Percentiles rank a stretch among this genome's conserved stretches.
Evolutionary conservation across 495 filamentous ascomycete genomes (phyloP).

Genomic region (Xylaria telfairii): DNA sequence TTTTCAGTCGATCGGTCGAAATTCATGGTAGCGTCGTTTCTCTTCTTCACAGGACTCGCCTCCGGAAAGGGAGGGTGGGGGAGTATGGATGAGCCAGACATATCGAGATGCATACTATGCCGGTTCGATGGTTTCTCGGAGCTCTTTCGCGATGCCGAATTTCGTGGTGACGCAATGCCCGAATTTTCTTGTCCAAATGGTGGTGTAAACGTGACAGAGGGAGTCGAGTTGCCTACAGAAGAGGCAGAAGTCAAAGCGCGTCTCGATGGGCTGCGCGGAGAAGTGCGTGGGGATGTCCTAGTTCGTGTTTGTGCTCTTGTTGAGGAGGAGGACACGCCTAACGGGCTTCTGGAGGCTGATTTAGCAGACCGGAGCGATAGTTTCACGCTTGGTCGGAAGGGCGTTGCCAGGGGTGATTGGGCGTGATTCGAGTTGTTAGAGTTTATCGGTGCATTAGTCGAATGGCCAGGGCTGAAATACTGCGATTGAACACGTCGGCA

Average conservation of each 20-base stretch:
- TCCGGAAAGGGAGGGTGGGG: conserved; percentile 54
- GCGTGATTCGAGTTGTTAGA: conserved; percentile 39
- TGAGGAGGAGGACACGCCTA: conserved; percentile 44
- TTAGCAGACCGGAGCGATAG: conserved; percentile 59
- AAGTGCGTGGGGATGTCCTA: conserved; percentile 51
- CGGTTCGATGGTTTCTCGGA: conserved; percentile 49
- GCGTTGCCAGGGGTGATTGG: conserved; percentile 43
- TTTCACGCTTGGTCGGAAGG: conserved; percentile 53
- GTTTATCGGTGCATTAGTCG: conserved; percentile 27
- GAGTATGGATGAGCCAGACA: conserved; percentile 55
- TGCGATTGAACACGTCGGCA: conserved; percentile 39
- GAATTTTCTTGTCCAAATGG: conserved; percentile 64
- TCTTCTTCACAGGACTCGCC: conserved; percentile 87
- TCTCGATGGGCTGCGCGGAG: conserved; percentile 77
- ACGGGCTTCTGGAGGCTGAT: conserved; percentile 44
- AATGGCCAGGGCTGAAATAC: conserved; percentile 35
- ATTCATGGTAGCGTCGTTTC: conserved; percentile 89
- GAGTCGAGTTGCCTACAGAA: conserved; percentile 72
- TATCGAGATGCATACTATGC: conserved; percentile 56
- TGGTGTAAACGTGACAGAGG: conserved; percentile 43
- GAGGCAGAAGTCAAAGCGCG: conserved; percentile 72
- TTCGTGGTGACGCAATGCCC: conserved; percentile 42
- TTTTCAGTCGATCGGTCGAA: conserved; percentile 76
- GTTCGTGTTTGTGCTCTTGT: conserved; percentile 23
- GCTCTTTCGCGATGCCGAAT: conserved; percentile 50